These are phyloP conservation scores for Antarctomyces pellizariae DNA, from an alignment of 495 filamentous ascomycete genomes.

Conservation along the genomic window DNA sequence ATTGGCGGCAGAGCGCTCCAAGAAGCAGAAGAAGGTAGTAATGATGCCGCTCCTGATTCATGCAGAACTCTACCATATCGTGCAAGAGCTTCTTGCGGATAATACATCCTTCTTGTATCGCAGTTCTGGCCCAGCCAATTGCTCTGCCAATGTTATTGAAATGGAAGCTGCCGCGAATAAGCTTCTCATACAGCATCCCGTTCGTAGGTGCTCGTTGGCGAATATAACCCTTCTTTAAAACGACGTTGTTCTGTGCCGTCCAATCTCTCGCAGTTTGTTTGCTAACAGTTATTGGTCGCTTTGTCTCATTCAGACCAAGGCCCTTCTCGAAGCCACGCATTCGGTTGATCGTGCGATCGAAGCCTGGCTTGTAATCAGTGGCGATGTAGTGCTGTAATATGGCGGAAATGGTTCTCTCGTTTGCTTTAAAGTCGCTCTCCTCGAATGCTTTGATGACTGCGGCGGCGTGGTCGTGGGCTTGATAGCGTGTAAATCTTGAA, in stretches of 20 bases:
- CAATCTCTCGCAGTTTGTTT: constrained; percentile 3
- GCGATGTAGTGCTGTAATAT: constrained; percentile 30
- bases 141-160: constrained; percentile 4
- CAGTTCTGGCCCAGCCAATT: constrained; percentile 4
- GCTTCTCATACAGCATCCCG: constrained; percentile 8
- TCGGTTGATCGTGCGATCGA: constrained; percentile 16
- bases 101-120: constrained; percentile 5
- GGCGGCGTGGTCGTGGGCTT: constrained; percentile 25
- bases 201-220: constrained; percentile 5
- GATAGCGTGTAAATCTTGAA: constrained; percentile 25
- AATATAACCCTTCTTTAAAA: constrained; percentile 2
- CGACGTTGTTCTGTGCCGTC: constrained; percentile 7
- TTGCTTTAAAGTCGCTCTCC: constrained; percentile 24
- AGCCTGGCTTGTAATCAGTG: constrained; percentile 16
- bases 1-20: background rate
- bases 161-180: constrained; percentile 5
- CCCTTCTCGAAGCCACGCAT: constrained; percentile 15
- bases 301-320: constrained; percentile 3
- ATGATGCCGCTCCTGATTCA: constrained; percentile 1
- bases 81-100: constrained; percentile 2
- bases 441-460: constrained; percentile 25
- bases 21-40: background rate
- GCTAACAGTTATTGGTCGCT: background rate
- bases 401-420: constrained; percentile 25
- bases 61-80: constrained; percentile 2